Evolutionary conservation across 2,329 filamentous ascomycete genomes (phyloP).

Genomic region (Chalaropsis ovoidea): DNA sequence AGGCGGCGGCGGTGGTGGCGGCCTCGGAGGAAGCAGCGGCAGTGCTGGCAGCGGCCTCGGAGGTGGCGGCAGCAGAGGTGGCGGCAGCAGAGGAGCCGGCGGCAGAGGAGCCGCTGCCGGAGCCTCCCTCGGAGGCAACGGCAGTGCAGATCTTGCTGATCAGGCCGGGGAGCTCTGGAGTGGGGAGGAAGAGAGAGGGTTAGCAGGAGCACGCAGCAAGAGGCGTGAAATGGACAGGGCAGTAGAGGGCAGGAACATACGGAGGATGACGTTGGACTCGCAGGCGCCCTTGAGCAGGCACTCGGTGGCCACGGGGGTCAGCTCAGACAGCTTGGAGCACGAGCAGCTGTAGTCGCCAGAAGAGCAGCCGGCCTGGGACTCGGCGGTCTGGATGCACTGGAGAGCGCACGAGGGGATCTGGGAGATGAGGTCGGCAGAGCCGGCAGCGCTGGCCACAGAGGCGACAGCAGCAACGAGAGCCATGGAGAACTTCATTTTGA

Average conservation of each 20-base stretch:
- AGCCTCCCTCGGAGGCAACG: conserved; percentile 24
- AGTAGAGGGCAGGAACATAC: conserved; percentile 29
- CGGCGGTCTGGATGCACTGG: conserved; percentile 22
- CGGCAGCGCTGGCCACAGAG: conserved; percentile 19
- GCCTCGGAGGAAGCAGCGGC: neutral
- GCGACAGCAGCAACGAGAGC: conserved; percentile 18
- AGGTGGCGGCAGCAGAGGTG: conserved; percentile 24
- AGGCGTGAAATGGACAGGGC: no score
- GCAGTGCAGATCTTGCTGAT: conserved; percentile 29
- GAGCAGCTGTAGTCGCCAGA: conserved; percentile 24
- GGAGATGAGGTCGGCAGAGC: conserved; percentile 21
- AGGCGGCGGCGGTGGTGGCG: neutral
- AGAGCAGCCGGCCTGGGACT: conserved; percentile 18
- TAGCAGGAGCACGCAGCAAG: no score
- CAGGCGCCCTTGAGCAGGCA: conserved; percentile 29
- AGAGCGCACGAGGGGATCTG: conserved; percentile 25
- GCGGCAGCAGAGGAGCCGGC: conserved; percentile 23
- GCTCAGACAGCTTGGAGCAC: conserved; percentile 19
- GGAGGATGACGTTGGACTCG: conserved; percentile 31
- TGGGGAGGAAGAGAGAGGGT: conserved; percentile 5
- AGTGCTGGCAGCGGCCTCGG: neutral
- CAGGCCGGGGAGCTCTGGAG: conserved; percentile 28
- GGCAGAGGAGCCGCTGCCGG: conserved; percentile 25
- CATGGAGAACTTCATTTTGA: conserved; percentile 25
- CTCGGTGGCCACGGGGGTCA: conserved; percentile 19